phyloP scores from a whole-genome alignment of 257 asterid genomes.

The Phtheirospermum japonicum region DNA sequence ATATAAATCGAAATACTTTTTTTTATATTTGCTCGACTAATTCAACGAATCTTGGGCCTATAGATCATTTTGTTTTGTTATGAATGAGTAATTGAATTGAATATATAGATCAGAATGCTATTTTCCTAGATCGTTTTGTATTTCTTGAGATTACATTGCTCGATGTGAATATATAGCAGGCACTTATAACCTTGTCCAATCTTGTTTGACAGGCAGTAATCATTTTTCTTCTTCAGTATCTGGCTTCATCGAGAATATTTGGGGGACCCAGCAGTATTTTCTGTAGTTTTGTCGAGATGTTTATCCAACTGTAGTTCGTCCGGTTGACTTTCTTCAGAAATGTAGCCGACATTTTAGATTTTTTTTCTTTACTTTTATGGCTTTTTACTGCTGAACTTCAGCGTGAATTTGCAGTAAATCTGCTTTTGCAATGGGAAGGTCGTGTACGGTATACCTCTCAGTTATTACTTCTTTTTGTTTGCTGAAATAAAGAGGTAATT shows the following conservation, averaged over 20 bases:
- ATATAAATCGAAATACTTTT: neutral
- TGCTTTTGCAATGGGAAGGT: neutral
- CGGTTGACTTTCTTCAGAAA: constrained; percentile 1
- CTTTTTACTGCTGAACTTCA: neutral
- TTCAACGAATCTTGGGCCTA: neutral
- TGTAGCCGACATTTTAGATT: neutral
- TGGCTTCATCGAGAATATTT: constrained; percentile 15
- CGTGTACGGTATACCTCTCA: too few relatives aligned
- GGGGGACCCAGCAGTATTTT: constrained; percentile 19
- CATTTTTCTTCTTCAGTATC: constrained; percentile 2
- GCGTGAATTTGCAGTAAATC: neutral
- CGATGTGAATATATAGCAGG: neutral
- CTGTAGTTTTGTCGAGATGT: constrained; percentile 8
- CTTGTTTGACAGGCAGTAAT: constrained; percentile 24
- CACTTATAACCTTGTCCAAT: constrained; percentile 7
- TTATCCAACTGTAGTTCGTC: constrained; percentile 11
- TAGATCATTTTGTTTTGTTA: neutral
- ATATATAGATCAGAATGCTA: too few relatives aligned
- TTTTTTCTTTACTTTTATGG: neutral
- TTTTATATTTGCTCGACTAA: neutral
- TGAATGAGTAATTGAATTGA: neutral
- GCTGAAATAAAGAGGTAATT: constrained; percentile 14
- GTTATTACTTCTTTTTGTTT: too few relatives aligned
- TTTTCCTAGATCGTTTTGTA: neutral
- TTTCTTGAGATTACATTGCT: neutral